Percentiles rank a stretch among this genome's conserved stretches.
phyloP scores from a whole-genome alignment of 495 filamentous ascomycete genomes.

The Talaromyces trachyspermus region DNA sequence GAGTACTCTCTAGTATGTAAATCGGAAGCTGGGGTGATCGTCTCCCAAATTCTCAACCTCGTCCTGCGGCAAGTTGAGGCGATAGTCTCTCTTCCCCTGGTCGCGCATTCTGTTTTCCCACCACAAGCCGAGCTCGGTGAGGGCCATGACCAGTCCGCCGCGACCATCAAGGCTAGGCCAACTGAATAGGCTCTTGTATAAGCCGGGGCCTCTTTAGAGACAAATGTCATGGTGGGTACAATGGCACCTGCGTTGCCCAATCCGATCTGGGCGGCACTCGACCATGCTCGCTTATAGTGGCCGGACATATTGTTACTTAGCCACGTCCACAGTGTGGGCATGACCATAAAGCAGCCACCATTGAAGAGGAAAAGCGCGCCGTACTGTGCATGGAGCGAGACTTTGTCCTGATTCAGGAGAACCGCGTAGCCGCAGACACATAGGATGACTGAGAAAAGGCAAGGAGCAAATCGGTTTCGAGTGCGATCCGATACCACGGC shows the following conservation, averaged over 20 bases:
- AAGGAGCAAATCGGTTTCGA: slow-evolving; percentile 44
- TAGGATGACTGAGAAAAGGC: slow-evolving; percentile 32
- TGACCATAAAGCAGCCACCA: slow-evolving; percentile 37
- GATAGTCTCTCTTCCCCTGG: slow-evolving; percentile 43
- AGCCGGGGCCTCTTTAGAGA: slow-evolving; percentile 36
- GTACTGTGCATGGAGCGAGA: slow-evolving; percentile 37
- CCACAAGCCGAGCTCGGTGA: slow-evolving; percentile 36
- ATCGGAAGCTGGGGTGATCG: slow-evolving; percentile 51
- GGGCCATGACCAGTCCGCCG: slow-evolving; percentile 36
- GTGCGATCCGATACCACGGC: slow-evolving; percentile 42
- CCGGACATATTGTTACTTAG: slow-evolving; percentile 47
- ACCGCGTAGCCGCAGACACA: slow-evolving; percentile 33
- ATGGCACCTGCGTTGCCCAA: slow-evolving; percentile 49
- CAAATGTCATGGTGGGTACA: slow-evolving; percentile 47
- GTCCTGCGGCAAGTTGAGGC: slow-evolving; percentile 33
- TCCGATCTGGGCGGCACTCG: slow-evolving; percentile 42
- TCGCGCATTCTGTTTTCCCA: slow-evolving; percentile 50
- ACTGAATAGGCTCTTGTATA: slow-evolving; percentile 45
- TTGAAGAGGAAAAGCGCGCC: slow-evolving; percentile 42
- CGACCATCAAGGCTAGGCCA: slow-evolving; percentile 41
- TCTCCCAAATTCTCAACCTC: slow-evolving; percentile 52
- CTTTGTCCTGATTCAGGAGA: slow-evolving; percentile 33
- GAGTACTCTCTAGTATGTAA: slow-evolving; percentile 36
- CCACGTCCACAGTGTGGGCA: slow-evolving; percentile 45
- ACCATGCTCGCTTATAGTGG: slow-evolving; percentile 51